Conservation (phyloP, 2,329 filamentous ascomycete genomes). For the Colletotrichum tabaci region DNA sequence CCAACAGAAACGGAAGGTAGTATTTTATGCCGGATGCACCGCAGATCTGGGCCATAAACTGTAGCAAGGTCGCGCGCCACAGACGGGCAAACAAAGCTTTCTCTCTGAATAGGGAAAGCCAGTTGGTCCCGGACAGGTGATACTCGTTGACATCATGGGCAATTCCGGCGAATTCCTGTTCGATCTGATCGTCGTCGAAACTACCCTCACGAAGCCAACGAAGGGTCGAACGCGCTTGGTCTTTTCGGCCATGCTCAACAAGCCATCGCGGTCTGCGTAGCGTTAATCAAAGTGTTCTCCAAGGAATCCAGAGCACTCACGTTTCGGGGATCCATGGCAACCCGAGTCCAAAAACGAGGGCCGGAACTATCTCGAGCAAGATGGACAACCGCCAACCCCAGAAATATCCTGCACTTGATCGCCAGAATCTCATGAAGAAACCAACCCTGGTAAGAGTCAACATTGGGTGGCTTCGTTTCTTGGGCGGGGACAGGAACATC, state of each 20-base stretch:
- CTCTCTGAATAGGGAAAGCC: slow-evolving; percentile 65
- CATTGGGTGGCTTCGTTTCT: too few relatives aligned
- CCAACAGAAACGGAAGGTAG: slow-evolving; percentile 69
- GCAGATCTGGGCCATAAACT: slow-evolving; percentile 74
- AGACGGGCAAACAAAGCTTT: slow-evolving; percentile 64
- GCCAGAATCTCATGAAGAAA: slow-evolving; percentile 70
- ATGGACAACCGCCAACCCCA: slow-evolving; percentile 70
- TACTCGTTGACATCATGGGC: slow-evolving; percentile 58
- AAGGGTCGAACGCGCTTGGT: slow-evolving; percentile 60
- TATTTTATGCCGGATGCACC: slow-evolving; percentile 74
- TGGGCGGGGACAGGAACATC: slow-evolving; percentile 21
- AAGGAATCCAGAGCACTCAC: slow-evolving; percentile 52
- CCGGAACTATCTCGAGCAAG: slow-evolving; percentile 66
- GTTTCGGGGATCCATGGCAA: slow-evolving; percentile 69
- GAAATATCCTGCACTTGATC: slow-evolving; percentile 55
- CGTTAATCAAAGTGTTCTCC: background rate
- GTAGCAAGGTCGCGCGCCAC: slow-evolving; percentile 70
- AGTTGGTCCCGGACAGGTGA: slow-evolving; percentile 53
- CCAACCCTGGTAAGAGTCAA: slow-evolving; percentile 61
- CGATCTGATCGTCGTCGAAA: slow-evolving; percentile 53
- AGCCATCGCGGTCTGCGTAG: slow-evolving; percentile 70
- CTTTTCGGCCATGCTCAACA: slow-evolving; percentile 63
- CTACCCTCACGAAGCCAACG: slow-evolving; percentile 65
- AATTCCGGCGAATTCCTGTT: slow-evolving; percentile 63
- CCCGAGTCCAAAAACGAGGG: slow-evolving; percentile 63